Evolutionary conservation across 2,329 filamentous ascomycete genomes (phyloP), one percentile per base, ranked within the genome.

Genomic region (Colletotrichum musicola): DNA sequence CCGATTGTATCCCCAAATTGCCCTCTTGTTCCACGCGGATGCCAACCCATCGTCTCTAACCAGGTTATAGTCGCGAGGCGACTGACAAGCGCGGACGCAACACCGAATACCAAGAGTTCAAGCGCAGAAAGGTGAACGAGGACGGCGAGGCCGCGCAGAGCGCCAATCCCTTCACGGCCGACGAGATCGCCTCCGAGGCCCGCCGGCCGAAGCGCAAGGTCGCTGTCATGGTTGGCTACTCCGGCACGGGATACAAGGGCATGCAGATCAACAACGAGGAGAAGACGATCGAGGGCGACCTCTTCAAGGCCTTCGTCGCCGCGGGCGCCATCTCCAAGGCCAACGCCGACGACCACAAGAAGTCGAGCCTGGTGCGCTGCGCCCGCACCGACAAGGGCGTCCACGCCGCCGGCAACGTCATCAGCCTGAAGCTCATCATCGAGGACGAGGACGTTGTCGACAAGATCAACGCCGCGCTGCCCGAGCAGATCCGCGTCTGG

Each of bases 361-460:
- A 99, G 81, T 97, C 94, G 2, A 95, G 94, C 60, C 88, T 99
- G 54, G 93, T 97, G 62, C 92, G 96, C 72, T 99, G 96, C 80
- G 96, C 96, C 4, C 88, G 96, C 71, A 99, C 96, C 0, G 96
- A 99, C 82, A 99, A 98, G 84, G 96, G 96, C 62, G 95, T 98
- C 2, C 95, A 98, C 79, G 95, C 95, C 1, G 95, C 95, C 1
- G 96, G 95, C 60, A 98, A 98, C 76, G 91, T 98, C 75, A 93
- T 98, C 71, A 97, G 94, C 38, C 80, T 98, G 75, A 99, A 99
- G 83, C 85, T 99, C 74, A 98, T 99, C 74, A 91, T 98, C 55
- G 95, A 98, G 80, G 95, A 98, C 67, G 86, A 90, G 12, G 90
- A 97, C 71, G 89, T 98, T 56, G 90, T 98, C 25, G 84, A 94